Base-by-base conservation (phyloP, 73 alveolate genomes). In the Tetrahymena elliotti region DNA sequence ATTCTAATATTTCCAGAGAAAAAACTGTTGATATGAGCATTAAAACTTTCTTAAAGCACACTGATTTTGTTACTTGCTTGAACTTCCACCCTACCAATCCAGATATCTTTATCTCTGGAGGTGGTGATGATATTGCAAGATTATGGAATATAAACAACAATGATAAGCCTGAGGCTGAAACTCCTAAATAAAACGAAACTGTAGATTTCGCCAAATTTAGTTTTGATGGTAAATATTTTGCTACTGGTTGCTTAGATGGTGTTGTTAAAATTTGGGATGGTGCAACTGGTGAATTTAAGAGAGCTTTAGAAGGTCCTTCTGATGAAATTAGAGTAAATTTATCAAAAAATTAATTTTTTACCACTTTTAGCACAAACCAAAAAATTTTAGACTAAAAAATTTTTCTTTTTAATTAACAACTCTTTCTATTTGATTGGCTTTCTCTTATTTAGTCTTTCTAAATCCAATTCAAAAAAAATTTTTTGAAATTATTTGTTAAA, bases 151-250 rank as follows among this genome's bases (percentile, higher is more conserved):
- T 94, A 4, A 68, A 11, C 38, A 88, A 83, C 10, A 33, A 83
- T 47, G 34, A 94, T 52, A 88, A 33, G 41, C 53, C 92, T 5
- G 52, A 84, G 10, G 82, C 41, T 33, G 96, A 94, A 36, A 88
- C 39, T 13, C 54, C 93, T 15, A 94, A 94, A 88, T 52, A 47
- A 33, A 53, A 84, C 31, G 96, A 94, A 39, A 84, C 96, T 34
- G 96, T 94, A 40, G 92, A 94, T 40, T 88, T 94, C 18, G 95
- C 92, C 41, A 92, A 35, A 52, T 94, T 39, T 52, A 84, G 95
- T 88, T 94, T 9, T 38, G 96, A 94, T 88, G 96, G 96, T 15
- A 94, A 84, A 94, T 84, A 88, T 52, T 88, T 94, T 34, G 96
- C 96, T 53, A 94, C 93, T 40, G 96, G 95, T 33, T 52, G 82